phyloP scores from a whole-genome alignment of 2,329 filamentous ascomycete genomes.

The Curvularia verruculosa region DNA sequence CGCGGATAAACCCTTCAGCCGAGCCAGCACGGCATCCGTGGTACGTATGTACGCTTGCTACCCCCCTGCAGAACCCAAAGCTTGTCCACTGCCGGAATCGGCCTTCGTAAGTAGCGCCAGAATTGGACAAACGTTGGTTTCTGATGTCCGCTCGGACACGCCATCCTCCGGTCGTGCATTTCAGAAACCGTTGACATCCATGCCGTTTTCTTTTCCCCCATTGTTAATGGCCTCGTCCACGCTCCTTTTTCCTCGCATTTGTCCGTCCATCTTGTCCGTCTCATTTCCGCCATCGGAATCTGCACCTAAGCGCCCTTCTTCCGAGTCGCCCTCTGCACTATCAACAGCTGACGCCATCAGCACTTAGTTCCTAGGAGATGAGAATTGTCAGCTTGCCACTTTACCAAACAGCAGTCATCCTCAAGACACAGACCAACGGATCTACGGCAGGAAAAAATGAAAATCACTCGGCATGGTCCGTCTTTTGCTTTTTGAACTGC shows the following conservation, averaged over 20 bases:
- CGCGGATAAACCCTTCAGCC: neutral
- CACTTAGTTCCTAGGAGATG: slow-evolving; percentile 17
- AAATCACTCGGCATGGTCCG: slow-evolving; percentile 32
- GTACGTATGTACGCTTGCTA: neutral
- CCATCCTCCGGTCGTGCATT: slow-evolving; percentile 1
- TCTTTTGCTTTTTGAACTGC: slow-evolving; percentile 14
- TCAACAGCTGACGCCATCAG: slow-evolving; percentile 3
- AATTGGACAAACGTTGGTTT: neutral
- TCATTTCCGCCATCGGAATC: neutral
- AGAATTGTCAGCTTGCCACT: slow-evolving; percentile 7
- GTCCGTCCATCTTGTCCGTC: neutral
- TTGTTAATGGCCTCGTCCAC: neutral
- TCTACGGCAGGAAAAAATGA: slow-evolving; percentile 17
- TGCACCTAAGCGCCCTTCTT: neutral
- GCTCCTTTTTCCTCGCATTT: neutral
- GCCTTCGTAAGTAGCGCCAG: slow-evolving; percentile 7
- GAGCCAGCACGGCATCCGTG: slow-evolving; percentile 2
- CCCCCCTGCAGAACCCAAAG: neutral
- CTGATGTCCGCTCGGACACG: neutral
- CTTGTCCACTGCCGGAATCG: slow-evolving; percentile 6
- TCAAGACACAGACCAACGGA: slow-evolving; percentile 13
- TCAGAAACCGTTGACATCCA: neutral
- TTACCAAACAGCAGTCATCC: slow-evolving; percentile 14
- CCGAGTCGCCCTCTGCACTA: slow-evolving; percentile 1
- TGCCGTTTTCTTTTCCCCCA: slow-evolving; percentile 2